Evolutionary conservation across 108 stramenopile species (phyloP), one percentile per base, ranked within the genome.

Genomic region (Nitzschia sp.): DNA sequence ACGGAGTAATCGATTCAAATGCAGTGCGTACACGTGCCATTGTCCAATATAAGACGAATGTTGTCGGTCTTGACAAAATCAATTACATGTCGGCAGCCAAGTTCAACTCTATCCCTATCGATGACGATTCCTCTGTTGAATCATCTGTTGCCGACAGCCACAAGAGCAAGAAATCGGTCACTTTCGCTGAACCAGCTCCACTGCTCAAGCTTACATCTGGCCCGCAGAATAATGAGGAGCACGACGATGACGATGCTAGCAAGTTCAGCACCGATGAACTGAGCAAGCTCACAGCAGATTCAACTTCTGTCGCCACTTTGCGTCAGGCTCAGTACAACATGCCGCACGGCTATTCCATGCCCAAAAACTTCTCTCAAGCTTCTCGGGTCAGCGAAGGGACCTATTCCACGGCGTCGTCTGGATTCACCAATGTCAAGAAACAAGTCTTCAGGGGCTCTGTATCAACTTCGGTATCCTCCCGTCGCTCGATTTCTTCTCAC

Each of bases 241-340:
- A 63, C 25, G 34, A 31, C 44, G 73, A 75, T 27, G 73, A 75
- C 30, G 73, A 68, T 27, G 64, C 16, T 21, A 56, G 53, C 53
- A 68, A 45, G 35, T 30, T 68, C 36, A 53, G 21, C 21, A 25
- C 22, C 19, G 66, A 36, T 45, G 59, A 53, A 27, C 27, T 32
- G 32, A 67, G 73, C 34, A 73, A 50, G 50, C 45, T 66, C 41
- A 61, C 64, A 25, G 57, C 46, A 31, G 63, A 23, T 29, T 46
- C 73, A 33, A 41, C 64, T 36, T 58, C 80, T 34, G 66, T 76
- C 2, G 57, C 69, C 4, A 80, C 80, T 45, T 50, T 72, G 16
- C 59, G 58, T 11, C 75, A 76, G 56, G 28, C 53, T 3, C 4
- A 56, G 44, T 25, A 16, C 33, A 34, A 26, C 38, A 17, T 9